Evolutionary conservation across 768 basidiomycete genomes (phyloP), one percentile per base, ranked within the genome.

Genomic region (Collybia sordida): DNA sequence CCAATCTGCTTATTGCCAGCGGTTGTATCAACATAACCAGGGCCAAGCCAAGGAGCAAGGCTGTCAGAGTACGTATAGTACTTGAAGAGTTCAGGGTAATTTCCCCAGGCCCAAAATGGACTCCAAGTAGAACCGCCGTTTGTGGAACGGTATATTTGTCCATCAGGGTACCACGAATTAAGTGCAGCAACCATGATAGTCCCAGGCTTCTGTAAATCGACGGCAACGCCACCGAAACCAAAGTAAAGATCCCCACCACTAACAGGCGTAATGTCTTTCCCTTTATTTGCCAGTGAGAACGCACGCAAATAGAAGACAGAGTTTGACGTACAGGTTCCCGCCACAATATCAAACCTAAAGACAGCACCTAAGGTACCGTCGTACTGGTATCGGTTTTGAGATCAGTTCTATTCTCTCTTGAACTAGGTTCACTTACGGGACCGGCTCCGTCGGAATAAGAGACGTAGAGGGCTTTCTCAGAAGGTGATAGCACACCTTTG

Each of bases 181-280:
- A 85, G 73, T 1, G 83, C 81, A 38, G 83, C 82, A 9, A 84
- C 83, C 85, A 86, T 85, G 55, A 86, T 63, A 9, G 81, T 85
- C 0, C 83, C 83, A 17, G 83, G 81, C 43, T 68, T 74, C 54
- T 83, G 80, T 9, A 77, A 54, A 55, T 87, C 85, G 41, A 87
- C 77, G 4, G 81, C 71, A 2, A 85, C 65, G 25, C 83, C 83
- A 38, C 82, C 82, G 51, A 85, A 85, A 4, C 84, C 82, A 55
- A 82, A 83, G 59, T 77, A 80, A 21, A 83, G 72, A 51, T 81
- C 73, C 45, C 74, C 65, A n/a, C 80, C 81, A 24, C 75, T 73
- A 3, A 78, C 80, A 0, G 85, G 85, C 0, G 84, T 83, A 50
- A 87, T 81, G 53, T 85, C 72, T 9, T 77, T 82, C 79, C 82